phyloP scores from a whole-genome alignment of 108 stramenopile species.

The Aurantiochytrium sp. region DNA sequence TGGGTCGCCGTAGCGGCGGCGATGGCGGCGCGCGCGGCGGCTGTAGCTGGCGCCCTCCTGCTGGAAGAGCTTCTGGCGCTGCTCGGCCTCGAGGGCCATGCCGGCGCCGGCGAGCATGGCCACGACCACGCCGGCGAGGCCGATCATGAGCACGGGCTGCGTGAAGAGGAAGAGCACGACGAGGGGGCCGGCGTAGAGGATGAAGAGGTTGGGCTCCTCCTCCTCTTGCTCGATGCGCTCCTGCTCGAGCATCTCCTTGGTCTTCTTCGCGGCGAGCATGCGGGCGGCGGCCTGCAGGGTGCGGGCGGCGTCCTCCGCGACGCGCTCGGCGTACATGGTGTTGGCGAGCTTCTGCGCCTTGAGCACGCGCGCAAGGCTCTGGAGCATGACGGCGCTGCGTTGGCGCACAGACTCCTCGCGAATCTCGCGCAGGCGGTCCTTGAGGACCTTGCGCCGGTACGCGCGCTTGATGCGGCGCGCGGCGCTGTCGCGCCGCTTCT shows the following conservation, averaged over 20 bases:
- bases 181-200: neutral
- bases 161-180: conserved; percentile 18
- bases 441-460: conserved; percentile 22
- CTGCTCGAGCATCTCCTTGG: conserved; percentile 5
- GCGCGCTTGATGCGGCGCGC: neutral
- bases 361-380: neutral
- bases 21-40: neutral
- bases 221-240: conserved; percentile 15
- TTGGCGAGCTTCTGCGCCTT: conserved; percentile 24
- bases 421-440: neutral
- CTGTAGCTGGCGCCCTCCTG: neutral
- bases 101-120: conserved; percentile 24
- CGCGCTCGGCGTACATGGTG: neutral
- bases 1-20: neutral
- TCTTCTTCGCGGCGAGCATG: conserved; percentile 14
- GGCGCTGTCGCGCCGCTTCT: neutral
- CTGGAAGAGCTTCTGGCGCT: neutral
- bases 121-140: neutral
- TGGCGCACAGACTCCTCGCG: neutral
- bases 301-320: neutral
- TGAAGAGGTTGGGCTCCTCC: neutral
- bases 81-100: neutral
- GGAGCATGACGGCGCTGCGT: conserved; percentile 14
- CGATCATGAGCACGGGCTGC: neutral
- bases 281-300: neutral